Evolutionary conservation across 129 eudicot species (phyloP).

Genomic region (Centella asiatica): DNA sequence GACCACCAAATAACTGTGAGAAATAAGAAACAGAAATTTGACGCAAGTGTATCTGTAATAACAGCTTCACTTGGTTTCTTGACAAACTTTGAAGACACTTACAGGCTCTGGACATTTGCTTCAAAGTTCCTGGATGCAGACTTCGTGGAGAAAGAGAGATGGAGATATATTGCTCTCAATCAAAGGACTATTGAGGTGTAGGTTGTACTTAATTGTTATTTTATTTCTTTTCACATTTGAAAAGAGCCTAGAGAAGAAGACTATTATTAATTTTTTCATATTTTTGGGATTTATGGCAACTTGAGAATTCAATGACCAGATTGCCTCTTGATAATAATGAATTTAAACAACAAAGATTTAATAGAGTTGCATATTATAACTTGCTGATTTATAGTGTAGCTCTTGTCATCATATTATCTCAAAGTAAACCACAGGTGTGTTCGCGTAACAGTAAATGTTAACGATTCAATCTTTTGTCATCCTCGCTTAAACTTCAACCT

Average conservation of each 20-base stretch:
- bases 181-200: conserved; percentile 39
- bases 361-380: too few species aligned
- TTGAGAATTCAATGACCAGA: not conserved
- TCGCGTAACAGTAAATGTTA: too few species aligned
- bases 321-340: too few species aligned
- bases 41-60: conserved; percentile 22
- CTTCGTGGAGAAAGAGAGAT: conserved; percentile 52
- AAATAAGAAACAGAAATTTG: conserved; percentile 11
- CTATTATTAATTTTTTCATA: not conserved
- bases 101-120: conserved; percentile 41
- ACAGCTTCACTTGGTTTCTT: conserved; percentile 34
- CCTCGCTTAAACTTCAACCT: not conserved
- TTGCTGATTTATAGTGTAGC: too few species aligned
- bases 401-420: too few species aligned
- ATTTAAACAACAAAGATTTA: too few species aligned
- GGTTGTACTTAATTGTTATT: not conserved
- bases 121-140: conserved; percentile 52
- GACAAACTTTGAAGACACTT: conserved; percentile 43
- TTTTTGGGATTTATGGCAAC: not conserved
- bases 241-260: not conserved
- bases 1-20: not conserved
- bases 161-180: conserved; percentile 56
- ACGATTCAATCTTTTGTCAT: too few species aligned
- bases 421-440: too few species aligned
- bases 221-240: not conserved